phyloP scores from a whole-genome alignment of 306 rosid genomes.

The Medicago ruthenica region DNA sequence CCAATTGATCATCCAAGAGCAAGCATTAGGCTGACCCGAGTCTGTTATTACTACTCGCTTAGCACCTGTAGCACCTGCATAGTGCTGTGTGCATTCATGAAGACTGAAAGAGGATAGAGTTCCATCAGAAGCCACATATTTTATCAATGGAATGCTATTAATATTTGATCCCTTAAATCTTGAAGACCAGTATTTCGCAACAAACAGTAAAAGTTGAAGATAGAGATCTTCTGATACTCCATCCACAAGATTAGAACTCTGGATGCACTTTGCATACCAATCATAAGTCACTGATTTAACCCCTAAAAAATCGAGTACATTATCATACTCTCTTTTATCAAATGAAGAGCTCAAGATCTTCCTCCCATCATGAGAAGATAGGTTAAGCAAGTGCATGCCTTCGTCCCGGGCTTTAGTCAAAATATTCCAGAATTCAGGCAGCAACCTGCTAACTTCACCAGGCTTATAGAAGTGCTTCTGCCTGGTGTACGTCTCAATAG shows the following conservation, averaged over 20 bases:
- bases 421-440: slow-evolving; percentile 68
- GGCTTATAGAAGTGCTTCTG: slow-evolving; percentile 75
- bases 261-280: slow-evolving; percentile 80
- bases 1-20: slow-evolving; percentile 68
- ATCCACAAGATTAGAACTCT: slow-evolving; percentile 59
- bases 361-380: slow-evolving; percentile 62
- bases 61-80: neutral
- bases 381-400: slow-evolving; percentile 48
- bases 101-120: slow-evolving; percentile 50
- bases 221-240: slow-evolving; percentile 61
- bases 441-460: slow-evolving; percentile 60
- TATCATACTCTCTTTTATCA: slow-evolving; percentile 52
- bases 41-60: slow-evolving; percentile 44
- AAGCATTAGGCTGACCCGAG: slow-evolving; percentile 12
- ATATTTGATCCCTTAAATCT: slow-evolving; percentile 47
- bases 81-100: slow-evolving; percentile 1
- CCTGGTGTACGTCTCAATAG: slow-evolving; percentile 57
- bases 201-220: slow-evolving; percentile 58
- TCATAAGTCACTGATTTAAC: slow-evolving; percentile 52
- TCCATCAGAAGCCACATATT: slow-evolving; percentile 54
- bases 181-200: slow-evolving; percentile 59
- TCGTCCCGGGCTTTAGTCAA: slow-evolving; percentile 49
- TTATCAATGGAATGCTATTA: slow-evolving; percentile 51
- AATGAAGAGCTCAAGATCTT: slow-evolving; percentile 58
- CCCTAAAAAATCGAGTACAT: slow-evolving; percentile 56